These are phyloP conservation scores for Hypoxylon sp. DNA, from an alignment of 2,329 filamentous ascomycete genomes.

Conservation along the genomic window DNA sequence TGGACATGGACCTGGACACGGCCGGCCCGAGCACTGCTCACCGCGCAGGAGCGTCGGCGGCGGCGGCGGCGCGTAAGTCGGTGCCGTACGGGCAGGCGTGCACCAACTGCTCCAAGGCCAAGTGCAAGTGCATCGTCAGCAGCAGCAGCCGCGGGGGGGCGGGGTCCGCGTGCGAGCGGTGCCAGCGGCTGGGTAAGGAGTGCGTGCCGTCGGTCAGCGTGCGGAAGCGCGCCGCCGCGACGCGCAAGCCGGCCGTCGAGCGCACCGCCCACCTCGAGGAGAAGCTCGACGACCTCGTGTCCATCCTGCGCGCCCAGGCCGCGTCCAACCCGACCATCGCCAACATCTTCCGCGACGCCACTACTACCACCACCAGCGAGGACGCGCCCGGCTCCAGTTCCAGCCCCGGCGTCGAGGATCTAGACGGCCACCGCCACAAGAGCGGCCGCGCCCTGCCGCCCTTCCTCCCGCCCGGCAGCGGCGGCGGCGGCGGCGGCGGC, in stretches of 20 bases:
- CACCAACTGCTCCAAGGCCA: slow-evolving; percentile 52
- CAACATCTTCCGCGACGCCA: slow-evolving; percentile 1
- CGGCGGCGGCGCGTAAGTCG: slow-evolving; percentile 34
- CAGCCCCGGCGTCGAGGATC: slow-evolving; percentile 7
- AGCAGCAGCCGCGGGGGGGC: slow-evolving; percentile 32
- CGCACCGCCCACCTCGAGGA: slow-evolving; percentile 43
- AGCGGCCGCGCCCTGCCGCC: slow-evolving; percentile 12
- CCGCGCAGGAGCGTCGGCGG: background rate
- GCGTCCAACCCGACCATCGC: slow-evolving; percentile 16
- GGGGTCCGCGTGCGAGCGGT: slow-evolving; percentile 48
- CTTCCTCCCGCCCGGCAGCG: slow-evolving; percentile 13
- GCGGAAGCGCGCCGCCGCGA: slow-evolving; percentile 40
- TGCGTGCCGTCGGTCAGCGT: slow-evolving; percentile 51
- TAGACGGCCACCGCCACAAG: slow-evolving; percentile 6
- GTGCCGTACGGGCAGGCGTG: slow-evolving; percentile 54
- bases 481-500: slow-evolving; percentile 17
- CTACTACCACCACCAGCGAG: slow-evolving; percentile 6
- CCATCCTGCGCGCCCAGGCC: slow-evolving; percentile 42
- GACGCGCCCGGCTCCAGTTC: slow-evolving; percentile 8
- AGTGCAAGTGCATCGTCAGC: slow-evolving; percentile 56
- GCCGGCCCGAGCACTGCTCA: slow-evolving; percentile 15
- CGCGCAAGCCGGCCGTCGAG: slow-evolving; percentile 21
- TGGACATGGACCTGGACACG: slow-evolving; percentile 21
- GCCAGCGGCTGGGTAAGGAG: slow-evolving; percentile 51
- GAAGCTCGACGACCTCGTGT: slow-evolving; percentile 44